Base-by-base conservation (phyloP, 352 stramenopile genomes). In the Pelagophyceae sp. region DNA sequence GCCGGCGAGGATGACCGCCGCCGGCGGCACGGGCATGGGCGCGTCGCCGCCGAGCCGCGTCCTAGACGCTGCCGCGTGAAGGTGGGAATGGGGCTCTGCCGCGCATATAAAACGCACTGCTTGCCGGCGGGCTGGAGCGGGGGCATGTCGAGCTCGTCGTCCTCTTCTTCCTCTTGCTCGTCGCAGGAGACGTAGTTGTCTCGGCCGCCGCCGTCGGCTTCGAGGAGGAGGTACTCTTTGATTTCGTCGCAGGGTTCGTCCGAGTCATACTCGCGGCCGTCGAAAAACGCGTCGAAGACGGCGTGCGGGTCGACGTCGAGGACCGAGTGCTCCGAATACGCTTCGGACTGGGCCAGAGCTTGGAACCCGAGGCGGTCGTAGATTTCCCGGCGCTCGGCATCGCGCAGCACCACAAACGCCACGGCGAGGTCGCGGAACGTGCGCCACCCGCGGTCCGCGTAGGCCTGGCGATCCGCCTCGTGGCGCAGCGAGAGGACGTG, bases 241-340 rank as follows among this genome's bases (percentile, higher is more conserved):
- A 72, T 72, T 11, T 72, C 19, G 15, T 19, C 32, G 35, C 15
- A 6, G 31, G 6, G 6, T 31, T 25, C 31, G 35, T 32, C 64
- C 20, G 64, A 45, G 6, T 45, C 3, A 25, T 20, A 31, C 6
- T 72, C 35, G 3, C 15, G 20, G 32, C 19, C 64, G 23, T 72
- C 64, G 64, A 72, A 72, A 31, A 72, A 72, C 3, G 11, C 31
- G 64, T 72, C 64, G 64, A 72, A 72, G 35, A 72, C 35, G 35
- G 3, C 64, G 35, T 33, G 15, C 3, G 64, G 32, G 64, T 72
- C 64, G 15, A 72, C 19, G 31, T 72, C 64, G 31, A 72, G 35
- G 15, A 72, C 32, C 20, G 29, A 38, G 64, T 33, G 31, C 20
- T 38, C 64, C 15, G 15, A 15, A 32, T 72, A 50, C 6, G 31